Percentiles rank a stretch among this genome's conserved stretches.
Evolutionary conservation across 176 grass and related monocot genomes (phyloP).

Genomic region (Oropetium thomaeum): DNA sequence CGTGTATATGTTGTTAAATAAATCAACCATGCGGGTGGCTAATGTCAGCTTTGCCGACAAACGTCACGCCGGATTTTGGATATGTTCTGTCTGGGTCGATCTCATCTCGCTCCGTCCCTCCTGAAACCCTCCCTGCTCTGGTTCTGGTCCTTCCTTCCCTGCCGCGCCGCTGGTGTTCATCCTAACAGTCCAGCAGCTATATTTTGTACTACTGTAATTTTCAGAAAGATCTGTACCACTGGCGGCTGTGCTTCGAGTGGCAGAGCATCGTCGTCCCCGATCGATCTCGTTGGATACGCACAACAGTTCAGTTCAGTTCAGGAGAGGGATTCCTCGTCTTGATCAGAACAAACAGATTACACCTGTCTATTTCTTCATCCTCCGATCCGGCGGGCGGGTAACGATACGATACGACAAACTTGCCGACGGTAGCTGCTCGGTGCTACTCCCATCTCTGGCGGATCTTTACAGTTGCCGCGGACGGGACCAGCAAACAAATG

Average conservation of each 20-base stretch:
- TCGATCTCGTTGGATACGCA: background rate
- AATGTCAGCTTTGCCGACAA: constrained; percentile 18
- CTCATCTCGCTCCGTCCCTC: no score
- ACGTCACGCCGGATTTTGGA: background rate
- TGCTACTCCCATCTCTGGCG: no score
- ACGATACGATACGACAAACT: background rate
- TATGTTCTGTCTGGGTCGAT: background rate
- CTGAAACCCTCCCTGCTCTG: no score
- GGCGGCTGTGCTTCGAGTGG: background rate
- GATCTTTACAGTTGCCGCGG: constrained; percentile 4
- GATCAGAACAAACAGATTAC: background rate
- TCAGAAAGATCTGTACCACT: background rate
- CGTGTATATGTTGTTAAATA: background rate
- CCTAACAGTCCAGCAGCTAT: no score
- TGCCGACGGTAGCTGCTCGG: constrained; percentile 9
- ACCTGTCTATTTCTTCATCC: background rate
- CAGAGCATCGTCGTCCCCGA: background rate
- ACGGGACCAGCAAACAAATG: background rate
- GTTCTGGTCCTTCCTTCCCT: background rate
- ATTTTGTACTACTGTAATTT: no score
- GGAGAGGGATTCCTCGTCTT: background rate
- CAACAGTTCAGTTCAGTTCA: no score
- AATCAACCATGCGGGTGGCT: no score
- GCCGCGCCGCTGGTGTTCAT: background rate
- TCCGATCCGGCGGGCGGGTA: no score